Base-by-base conservation (phyloP, 2,329 filamentous ascomycete genomes). In the Balansia obtecta region DNA sequence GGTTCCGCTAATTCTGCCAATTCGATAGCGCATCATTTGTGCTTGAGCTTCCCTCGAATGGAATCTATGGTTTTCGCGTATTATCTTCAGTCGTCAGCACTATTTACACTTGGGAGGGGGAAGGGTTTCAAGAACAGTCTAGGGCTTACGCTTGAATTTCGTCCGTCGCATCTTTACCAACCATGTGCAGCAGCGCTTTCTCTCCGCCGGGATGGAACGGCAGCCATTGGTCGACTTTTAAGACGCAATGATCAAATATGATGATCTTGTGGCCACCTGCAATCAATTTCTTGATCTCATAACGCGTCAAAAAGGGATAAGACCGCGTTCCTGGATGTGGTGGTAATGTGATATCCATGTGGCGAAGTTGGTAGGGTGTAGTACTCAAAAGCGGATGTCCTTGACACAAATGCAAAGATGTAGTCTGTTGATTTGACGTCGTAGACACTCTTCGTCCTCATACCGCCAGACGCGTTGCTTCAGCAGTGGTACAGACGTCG, bases 151-250 rank as follows among this genome's bases (percentile, higher is more conserved):
- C 87, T 65, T 85, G 88, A 54, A 97, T 83, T 68, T 97, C 93
- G 66, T 96, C 90, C 11, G 91, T 96, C 47, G 88, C 91, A 79
- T 95, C 89, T 68, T 85, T 81, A 54, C 89, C 89, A 53, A 97
- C 80, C 88, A 96, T 93, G 64, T 98, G 93, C 64, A 81, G 73
- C 56, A 98, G 94, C 50, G 91, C 80, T 68, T 89, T 93, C 60
- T 91, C 83, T 58, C 93, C 93, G 51, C 93, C 93, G 12, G 93
- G 93, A 61, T 97, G 93, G 62, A 86, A 96, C 49, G 80, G 80
- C 48, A 94, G 71, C 88, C 89, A 98, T 39, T 84, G 76, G 66
- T 97, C 91, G 33, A 88, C 82, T 69, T 89, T 95, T 57, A 97
- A 68, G 10, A 96, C 89, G 60, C 82, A 80, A 53, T 81, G 76